These are phyloP conservation scores for Hypoxylon sp. DNA, from an alignment of 2,329 filamentous ascomycete species.

Conservation along the genomic window DNA sequence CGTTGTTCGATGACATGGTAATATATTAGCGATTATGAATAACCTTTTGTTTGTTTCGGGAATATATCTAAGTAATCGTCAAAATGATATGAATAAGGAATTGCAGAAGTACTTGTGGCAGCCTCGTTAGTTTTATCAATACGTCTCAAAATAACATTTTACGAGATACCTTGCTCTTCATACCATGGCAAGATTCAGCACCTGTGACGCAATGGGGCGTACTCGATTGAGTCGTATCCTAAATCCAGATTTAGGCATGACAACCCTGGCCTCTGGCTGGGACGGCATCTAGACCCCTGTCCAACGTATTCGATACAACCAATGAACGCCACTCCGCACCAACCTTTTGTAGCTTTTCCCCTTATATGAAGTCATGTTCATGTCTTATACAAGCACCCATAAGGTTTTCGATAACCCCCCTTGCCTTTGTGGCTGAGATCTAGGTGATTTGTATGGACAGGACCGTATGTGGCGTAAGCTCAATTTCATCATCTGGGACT, in stretches of 20 bases:
- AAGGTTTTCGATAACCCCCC: constrained; percentile 10
- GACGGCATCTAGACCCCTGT: constrained; percentile 31
- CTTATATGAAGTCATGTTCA: constrained; percentile 29
- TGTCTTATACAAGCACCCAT: constrained; percentile 14
- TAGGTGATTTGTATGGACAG: constrained; percentile 19
- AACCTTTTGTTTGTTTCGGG: constrained; percentile 2
- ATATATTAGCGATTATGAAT: neutral
- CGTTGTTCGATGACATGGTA: constrained; percentile 44
- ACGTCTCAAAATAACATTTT: constrained; percentile 14
- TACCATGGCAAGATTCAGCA: constrained; percentile 20
- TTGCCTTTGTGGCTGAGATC: constrained; percentile 29
- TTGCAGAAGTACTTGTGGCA: constrained; percentile 8
- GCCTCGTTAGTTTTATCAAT: constrained; percentile 47
- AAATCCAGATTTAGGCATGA: constrained; percentile 31
- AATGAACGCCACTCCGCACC: constrained; percentile 21
- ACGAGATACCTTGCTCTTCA: constrained; percentile 25
- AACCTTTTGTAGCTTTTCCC: constrained; percentile 13
- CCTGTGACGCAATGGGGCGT: constrained; percentile 43
- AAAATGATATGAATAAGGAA: constrained; percentile 26
- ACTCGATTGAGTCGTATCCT: constrained; percentile 34
- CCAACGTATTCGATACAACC: constrained; percentile 3
- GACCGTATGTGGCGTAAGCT: constrained; percentile 16
- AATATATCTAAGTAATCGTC: constrained; percentile 13
- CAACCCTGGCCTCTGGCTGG: constrained; percentile 30
- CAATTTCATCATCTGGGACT: constrained; percentile 34